Conservation (phyloP, 768 basidiomycete genomes). For the Steccherinum ochraceum region DNA sequence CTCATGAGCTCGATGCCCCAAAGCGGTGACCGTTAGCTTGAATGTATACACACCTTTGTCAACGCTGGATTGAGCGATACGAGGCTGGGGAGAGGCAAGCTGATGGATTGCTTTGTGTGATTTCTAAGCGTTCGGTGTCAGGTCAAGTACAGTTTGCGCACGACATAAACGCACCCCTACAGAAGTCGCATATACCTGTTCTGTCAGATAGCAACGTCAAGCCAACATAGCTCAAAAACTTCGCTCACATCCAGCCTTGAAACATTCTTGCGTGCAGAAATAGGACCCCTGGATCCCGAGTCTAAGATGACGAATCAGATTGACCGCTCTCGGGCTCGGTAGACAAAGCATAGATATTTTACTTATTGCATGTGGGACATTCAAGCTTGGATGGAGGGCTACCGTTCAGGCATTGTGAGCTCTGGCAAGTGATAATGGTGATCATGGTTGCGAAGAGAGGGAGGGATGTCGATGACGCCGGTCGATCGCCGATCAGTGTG, state of each 20-base stretch:
- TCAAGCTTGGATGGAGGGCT: slow-evolving; percentile 83
- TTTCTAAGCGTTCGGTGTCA: slow-evolving; percentile 48
- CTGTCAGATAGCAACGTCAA: slow-evolving; percentile 3
- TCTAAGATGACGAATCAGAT: no score
- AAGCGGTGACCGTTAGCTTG: no score
- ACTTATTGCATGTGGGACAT: slow-evolving; percentile 95
- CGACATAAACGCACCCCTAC: slow-evolving; percentile 29
- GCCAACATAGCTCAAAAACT: no score
- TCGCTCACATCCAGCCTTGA: slow-evolving; percentile 86
- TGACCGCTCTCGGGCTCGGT: no score
- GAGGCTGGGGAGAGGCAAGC: slow-evolving; percentile 34
- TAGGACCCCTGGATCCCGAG: slow-evolving; percentile 79
- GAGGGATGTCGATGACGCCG: no score
- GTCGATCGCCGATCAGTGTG: no score
- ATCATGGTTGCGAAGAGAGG: no score
- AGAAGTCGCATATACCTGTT: slow-evolving; percentile 10
- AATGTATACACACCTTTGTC: slow-evolving; percentile 17
- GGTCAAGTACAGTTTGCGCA: neutral
- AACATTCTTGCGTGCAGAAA: slow-evolving; percentile 95
- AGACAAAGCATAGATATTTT: slow-evolving; percentile 22
- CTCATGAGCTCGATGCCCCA: neutral
- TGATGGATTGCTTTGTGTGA: slow-evolving; percentile 74
- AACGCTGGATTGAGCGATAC: slow-evolving; percentile 20
- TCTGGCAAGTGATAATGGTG: slow-evolving; percentile 54
- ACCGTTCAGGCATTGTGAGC: slow-evolving; percentile 65